Conservation (phyloP, 2,329 filamentous ascomycete genomes). For the Pseudopyricularia javanii region DNA sequence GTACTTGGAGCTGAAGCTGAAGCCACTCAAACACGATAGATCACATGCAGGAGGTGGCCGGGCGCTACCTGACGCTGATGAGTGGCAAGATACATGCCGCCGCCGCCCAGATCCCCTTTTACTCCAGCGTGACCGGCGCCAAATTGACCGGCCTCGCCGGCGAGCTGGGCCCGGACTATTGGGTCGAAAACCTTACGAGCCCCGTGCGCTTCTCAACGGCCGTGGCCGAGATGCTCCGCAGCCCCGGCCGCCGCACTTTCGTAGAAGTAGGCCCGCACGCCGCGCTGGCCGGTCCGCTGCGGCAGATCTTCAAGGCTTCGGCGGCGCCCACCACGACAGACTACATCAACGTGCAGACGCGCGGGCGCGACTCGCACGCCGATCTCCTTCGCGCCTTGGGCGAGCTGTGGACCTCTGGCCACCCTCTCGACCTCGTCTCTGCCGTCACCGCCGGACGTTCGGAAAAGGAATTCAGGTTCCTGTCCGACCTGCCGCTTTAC, state of each 20-base stretch:
- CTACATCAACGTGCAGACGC: conserved; percentile 5
- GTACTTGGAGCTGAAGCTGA: no score
- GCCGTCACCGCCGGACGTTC: not conserved
- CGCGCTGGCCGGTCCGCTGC: conserved; percentile 12
- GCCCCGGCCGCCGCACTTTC: not conserved
- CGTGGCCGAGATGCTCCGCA: conserved; percentile 1
- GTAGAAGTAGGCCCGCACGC: conserved; percentile 11
- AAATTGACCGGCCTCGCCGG: not conserved
- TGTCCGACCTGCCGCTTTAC: conserved; percentile 14
- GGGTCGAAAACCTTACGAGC: conserved; percentile 18
- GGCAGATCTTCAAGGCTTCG: conserved; percentile 9
- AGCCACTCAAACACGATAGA: no score
- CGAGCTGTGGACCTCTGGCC: conserved; percentile 1
- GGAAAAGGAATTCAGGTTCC: conserved; percentile 6
- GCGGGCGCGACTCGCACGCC: not conserved
- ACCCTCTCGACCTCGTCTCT: not conserved
- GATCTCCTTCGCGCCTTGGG: conserved; percentile 3
- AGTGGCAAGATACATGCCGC: not conserved
- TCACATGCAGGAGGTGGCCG: no score
- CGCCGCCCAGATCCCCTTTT: not conserved
- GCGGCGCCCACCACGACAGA: not conserved
- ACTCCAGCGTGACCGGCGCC: not conserved
- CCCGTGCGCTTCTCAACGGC: conserved; percentile 21
- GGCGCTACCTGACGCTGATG: not conserved
- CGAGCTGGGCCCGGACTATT: conserved; percentile 13